Percentiles rank a stretch among this genome's conserved stretches.
These are phyloP conservation scores for Cenchrus americanus DNA, from an alignment of 176 grass and related monocot genomes.

Conservation along the genomic window DNA sequence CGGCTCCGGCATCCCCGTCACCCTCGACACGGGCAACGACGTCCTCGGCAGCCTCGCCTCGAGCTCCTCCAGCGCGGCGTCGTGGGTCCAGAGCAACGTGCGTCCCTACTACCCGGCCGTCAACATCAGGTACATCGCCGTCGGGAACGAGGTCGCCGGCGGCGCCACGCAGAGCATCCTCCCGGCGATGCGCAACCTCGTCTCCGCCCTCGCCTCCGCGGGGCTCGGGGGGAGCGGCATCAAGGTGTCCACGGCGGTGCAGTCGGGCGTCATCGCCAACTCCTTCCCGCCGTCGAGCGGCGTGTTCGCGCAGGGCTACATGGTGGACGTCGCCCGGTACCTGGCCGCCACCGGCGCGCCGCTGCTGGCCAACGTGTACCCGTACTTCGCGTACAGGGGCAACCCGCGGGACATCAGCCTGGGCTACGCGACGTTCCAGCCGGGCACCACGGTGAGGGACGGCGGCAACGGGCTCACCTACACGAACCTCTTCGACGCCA, in stretches of 20 bases:
- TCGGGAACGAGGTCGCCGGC: conserved; percentile 67
- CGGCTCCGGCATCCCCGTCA: conserved; percentile 51
- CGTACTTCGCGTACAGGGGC: conserved; percentile 57
- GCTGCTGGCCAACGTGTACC: conserved; percentile 69
- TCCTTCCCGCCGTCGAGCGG: conserved; percentile 67
- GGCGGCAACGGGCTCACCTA: conserved; percentile 37
- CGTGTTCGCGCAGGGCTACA: conserved; percentile 41
- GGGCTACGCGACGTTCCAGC: conserved; percentile 56
- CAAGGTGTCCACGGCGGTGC: conserved; percentile 62
- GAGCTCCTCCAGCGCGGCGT: conserved; percentile 9
- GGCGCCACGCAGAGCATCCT: conserved; percentile 44
- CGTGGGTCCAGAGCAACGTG: conserved; percentile 67
- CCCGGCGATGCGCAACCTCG: conserved; percentile 69
- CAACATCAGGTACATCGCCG: conserved; percentile 69
- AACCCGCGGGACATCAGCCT: conserved; percentile 42
- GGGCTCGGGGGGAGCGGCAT: conserved; percentile 34
- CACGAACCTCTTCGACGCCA: conserved; percentile 68
- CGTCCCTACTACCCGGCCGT: conserved; percentile 48
- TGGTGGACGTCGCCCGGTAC: conserved; percentile 38
- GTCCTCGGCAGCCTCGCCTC: not conserved
- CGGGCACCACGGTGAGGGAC: conserved; percentile 48
- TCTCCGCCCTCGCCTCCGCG: not conserved
- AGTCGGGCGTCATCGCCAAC: conserved; percentile 33
- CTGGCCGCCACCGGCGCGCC: conserved; percentile 49
- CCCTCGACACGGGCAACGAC: conserved; percentile 45